These are phyloP conservation scores for Pythium pectinolyticum DNA, from an alignment of 352 stramenopile species.

Conservation along the genomic window DNA sequence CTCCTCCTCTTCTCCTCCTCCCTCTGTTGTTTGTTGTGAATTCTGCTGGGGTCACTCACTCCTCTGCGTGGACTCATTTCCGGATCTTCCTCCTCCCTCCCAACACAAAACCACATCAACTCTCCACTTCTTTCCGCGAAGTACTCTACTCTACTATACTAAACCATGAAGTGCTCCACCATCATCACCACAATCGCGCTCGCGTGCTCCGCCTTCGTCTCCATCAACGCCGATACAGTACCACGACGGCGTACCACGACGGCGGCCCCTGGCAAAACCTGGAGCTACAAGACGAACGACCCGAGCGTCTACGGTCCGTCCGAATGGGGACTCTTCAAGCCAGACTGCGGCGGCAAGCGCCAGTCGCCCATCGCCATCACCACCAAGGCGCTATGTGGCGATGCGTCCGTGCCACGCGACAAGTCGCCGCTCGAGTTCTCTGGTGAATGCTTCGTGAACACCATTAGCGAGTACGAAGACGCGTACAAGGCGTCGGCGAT, in stretches of 20 bases:
- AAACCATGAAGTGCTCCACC: constrained; percentile 18
- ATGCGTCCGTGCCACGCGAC: not conserved
- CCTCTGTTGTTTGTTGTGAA: too few species aligned
- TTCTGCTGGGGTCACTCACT: too few species aligned
- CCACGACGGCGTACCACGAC: too few species aligned
- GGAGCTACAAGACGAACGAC: constrained; percentile 24
- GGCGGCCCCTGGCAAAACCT: constrained; percentile 1
- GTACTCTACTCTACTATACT: too few species aligned
- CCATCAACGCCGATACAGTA: constrained; percentile 15
- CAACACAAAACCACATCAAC: not conserved
- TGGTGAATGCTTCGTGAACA: constrained; percentile 21
- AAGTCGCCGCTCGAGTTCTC: constrained; percentile 18
- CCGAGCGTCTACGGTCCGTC: constrained; percentile 17
- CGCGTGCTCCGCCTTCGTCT: not conserved
- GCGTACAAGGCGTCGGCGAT: constrained; percentile 24
- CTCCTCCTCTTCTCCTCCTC: too few species aligned
- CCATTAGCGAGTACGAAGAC: constrained; percentile 25
- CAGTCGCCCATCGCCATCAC: constrained; percentile 37
- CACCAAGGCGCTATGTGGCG: constrained; percentile 7
- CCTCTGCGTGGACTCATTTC: too few species aligned
- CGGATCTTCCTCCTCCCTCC: not conserved
- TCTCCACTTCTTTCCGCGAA: not conserved
- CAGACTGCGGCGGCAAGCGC: constrained; percentile 28
- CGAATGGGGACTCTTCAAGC: constrained; percentile 24
- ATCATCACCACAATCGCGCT: constrained; percentile 2